These are phyloP conservation scores for Colletotrichum agaves DNA, from an alignment of 2,329 filamentous ascomycete species.

Conservation along the genomic window DNA sequence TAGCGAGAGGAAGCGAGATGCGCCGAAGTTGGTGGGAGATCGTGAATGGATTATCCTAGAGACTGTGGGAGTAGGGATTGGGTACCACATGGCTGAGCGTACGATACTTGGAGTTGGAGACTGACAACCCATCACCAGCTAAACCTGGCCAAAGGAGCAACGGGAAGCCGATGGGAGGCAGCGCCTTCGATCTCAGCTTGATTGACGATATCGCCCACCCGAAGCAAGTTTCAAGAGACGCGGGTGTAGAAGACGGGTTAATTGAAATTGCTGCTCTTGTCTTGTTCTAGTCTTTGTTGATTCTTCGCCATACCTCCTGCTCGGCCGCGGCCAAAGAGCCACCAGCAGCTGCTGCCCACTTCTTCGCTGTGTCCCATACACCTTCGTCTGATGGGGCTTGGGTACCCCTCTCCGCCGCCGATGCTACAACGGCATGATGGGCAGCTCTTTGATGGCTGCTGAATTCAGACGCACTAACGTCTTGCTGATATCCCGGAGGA, in stretches of 20 bases:
- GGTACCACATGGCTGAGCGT: constrained; percentile 4
- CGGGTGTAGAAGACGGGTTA: not conserved
- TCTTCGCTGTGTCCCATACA: constrained; percentile 68
- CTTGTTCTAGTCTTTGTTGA: constrained; percentile 64
- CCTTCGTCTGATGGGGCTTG: constrained; percentile 50
- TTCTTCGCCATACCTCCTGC: constrained; percentile 70
- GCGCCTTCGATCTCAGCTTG: not conserved
- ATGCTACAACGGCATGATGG: constrained; percentile 48
- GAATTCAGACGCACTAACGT: constrained; percentile 63
- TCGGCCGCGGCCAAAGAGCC: constrained; percentile 68
- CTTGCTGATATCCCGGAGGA: constrained; percentile 67
- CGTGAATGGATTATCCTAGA: constrained; percentile 18
- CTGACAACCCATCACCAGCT: constrained; percentile 15
- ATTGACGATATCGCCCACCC: not conserved
- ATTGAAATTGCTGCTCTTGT: not conserved
- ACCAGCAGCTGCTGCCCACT: constrained; percentile 66
- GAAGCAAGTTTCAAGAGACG: not conserved
- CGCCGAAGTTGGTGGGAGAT: constrained; percentile 6
- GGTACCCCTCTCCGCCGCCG: constrained; percentile 43
- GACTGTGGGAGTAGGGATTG: not conserved
- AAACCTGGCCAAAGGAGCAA: not conserved
- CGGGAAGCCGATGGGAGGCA: not conserved
- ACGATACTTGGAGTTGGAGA: constrained; percentile 14
- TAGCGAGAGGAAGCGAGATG: constrained; percentile 13
- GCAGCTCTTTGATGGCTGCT: constrained; percentile 58